phyloP scores from a whole-genome alignment of 148 eudicot genomes.

The Camellia lanceoleosa region DNA sequence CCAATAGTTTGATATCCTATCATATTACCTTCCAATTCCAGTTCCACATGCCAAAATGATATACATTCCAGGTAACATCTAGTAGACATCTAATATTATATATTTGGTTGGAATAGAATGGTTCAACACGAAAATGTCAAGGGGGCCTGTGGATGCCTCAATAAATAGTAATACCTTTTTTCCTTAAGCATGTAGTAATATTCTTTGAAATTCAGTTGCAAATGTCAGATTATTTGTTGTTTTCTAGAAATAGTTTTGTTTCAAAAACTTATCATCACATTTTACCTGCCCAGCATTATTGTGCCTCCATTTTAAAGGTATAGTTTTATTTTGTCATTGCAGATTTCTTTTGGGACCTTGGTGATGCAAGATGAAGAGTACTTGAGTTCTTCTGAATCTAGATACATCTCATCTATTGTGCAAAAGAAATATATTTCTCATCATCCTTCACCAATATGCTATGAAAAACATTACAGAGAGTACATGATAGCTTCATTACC shows the following conservation, averaged over 20 bases:
- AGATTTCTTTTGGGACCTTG: slow-evolving; percentile 30
- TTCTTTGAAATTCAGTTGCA: not conserved
- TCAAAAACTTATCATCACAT: not conserved
- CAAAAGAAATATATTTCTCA: slow-evolving; percentile 45
- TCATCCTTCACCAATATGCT: slow-evolving; percentile 88
- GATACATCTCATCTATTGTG: slow-evolving; percentile 16
- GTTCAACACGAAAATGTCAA: not conserved
- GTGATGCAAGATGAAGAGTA: slow-evolving; percentile 29
- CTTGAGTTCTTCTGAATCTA: slow-evolving; percentile 19
- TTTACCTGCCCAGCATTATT: not conserved
- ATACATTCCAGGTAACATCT: not conserved
- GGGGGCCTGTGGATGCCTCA: not conserved
- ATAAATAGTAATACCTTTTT: not conserved
- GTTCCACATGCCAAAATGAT: not conserved
- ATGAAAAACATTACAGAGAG: slow-evolving; percentile 74
- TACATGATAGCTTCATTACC: slow-evolving; percentile 76
- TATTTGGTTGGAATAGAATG: not conserved
- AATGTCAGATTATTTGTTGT: not conserved
- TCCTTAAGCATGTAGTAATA: not conserved
- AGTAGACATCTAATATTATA: not conserved
- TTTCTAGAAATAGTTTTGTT: not conserved
- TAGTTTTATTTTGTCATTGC: slow-evolving; percentile 13
- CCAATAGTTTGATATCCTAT: not conserved
- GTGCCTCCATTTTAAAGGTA: not conserved
- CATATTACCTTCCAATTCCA: not conserved